Evolutionary conservation across 345 rosid genomes (phyloP).

Genomic region (Eutrema heterophyllum): DNA sequence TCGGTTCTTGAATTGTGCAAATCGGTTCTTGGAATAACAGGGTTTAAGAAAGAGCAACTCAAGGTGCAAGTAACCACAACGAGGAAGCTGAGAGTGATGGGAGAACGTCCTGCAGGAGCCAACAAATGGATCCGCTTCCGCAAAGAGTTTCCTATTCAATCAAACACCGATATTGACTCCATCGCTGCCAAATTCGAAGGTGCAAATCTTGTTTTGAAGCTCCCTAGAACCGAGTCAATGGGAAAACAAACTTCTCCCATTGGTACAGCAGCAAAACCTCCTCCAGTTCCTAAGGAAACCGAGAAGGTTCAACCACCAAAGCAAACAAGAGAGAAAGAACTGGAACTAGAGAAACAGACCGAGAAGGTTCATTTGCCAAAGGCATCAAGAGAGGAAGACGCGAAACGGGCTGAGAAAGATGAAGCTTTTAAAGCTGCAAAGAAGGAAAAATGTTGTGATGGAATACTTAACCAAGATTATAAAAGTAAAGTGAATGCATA

Average conservation of each 20-base stretch:
- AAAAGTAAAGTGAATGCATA: slow-evolving; percentile 10
- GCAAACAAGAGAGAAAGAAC: neutral
- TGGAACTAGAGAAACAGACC: neutral
- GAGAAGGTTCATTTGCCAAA: slow-evolving; percentile 2
- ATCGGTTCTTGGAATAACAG: slow-evolving; percentile 20
- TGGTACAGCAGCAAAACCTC: slow-evolving; percentile 7
- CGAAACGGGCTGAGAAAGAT: too few species aligned
- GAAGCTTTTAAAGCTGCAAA: neutral
- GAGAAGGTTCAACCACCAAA: neutral
- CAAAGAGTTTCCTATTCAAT: slow-evolving; percentile 30
- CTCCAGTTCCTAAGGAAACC: neutral
- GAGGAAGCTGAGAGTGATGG: slow-evolving; percentile 28
- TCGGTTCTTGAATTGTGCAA: neutral
- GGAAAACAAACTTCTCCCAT: slow-evolving; percentile 1
- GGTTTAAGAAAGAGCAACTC: slow-evolving; percentile 38
- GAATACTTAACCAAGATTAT: slow-evolving; percentile 20
- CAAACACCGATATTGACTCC: slow-evolving; percentile 7
- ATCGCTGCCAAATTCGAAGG: slow-evolving; percentile 36
- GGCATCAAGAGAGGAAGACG: neutral
- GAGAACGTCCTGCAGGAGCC: slow-evolving; percentile 31
- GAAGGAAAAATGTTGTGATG: slow-evolving; percentile 3
- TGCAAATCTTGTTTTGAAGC: slow-evolving; percentile 30
- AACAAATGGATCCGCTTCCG: slow-evolving; percentile 32
- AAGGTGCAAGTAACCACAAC: slow-evolving; percentile 39
- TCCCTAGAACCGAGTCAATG: slow-evolving; percentile 19